Percentiles rank a stretch among this genome's conserved stretches.
These are phyloP conservation scores for Macrocystidia cucumis DNA, from an alignment of 1,284 basidiomycete species.

Conservation along the genomic window DNA sequence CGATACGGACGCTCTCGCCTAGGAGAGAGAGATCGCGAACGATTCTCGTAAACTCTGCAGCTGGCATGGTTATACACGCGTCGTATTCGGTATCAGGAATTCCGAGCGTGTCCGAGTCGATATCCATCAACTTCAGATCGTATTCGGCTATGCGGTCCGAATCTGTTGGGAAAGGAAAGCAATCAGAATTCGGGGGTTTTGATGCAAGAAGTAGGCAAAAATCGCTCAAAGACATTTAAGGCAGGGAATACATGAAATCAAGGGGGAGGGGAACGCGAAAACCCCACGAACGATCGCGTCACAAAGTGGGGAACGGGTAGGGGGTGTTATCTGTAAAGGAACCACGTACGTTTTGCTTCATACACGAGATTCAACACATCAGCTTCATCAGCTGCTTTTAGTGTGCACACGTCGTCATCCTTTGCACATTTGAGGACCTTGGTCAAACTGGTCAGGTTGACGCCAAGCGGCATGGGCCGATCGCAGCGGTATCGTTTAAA, in stretches of 20 bases:
- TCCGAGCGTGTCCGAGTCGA: slow-evolving; percentile 91
- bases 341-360: slow-evolving; percentile 77
- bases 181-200: slow-evolving; percentile 9
- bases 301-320: too few relatives aligned
- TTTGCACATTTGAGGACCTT: slow-evolving; percentile 98
- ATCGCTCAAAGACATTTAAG: too few relatives aligned
- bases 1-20: slow-evolving; percentile 94
- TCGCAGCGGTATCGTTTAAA: slow-evolving; percentile 94
- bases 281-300: too few relatives aligned
- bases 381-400: slow-evolving; percentile 90
- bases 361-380: slow-evolving; percentile 89
- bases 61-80: slow-evolving; percentile 85
- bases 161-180: slow-evolving; percentile 36
- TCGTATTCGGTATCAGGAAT: slow-evolving; percentile 99
- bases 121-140: slow-evolving; percentile 99
- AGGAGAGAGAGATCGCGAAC: slow-evolving; percentile 90
- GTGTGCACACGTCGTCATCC: slow-evolving; percentile 90
- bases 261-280: too few relatives aligned
- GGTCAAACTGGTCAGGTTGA: slow-evolving; percentile 84
- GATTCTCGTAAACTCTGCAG: slow-evolving; percentile 86
- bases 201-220: too few relatives aligned
- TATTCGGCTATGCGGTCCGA: slow-evolving; percentile 96
- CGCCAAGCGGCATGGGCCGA: slow-evolving; percentile 89
- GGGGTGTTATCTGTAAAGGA: too few relatives aligned
- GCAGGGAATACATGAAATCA: too few relatives aligned